Conservation (phyloP, 495 filamentous ascomycete species). For the Parachaetomium inaequale region DNA sequence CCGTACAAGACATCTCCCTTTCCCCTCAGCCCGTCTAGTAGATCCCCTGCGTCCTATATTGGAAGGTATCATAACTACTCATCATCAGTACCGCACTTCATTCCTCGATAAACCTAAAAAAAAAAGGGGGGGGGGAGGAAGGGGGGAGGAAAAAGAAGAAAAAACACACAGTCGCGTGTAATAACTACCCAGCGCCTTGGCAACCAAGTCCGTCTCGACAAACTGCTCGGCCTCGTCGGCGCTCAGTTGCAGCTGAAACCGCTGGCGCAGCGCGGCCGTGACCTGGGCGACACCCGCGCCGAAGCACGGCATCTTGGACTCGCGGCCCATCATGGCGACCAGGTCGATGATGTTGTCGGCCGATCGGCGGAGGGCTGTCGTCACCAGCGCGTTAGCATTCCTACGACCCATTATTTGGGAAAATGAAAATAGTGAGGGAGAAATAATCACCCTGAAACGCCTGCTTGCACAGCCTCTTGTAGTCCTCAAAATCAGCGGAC, state of each 20-base stretch:
- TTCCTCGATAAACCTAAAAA: conserved; percentile 2
- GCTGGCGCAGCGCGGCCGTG: conserved; percentile 56
- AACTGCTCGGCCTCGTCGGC: conserved; percentile 68
- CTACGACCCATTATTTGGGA: background rate
- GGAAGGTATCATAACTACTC: conserved; percentile 72
- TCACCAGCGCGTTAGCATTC: background rate
- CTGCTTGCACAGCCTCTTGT: conserved; percentile 67
- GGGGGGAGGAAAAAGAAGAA: background rate
- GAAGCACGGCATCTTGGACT: conserved; percentile 75
- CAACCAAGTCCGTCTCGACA: conserved; percentile 67
- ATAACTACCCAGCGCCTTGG: conserved; percentile 69
- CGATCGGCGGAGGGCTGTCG: conserved; percentile 58
- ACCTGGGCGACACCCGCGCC: conserved; percentile 59
- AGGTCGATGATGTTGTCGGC: conserved; percentile 70
- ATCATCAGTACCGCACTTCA: conserved; percentile 3
- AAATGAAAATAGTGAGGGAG: background rate
- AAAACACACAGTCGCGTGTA: conserved; percentile 65
- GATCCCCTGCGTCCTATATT: conserved; percentile 76
- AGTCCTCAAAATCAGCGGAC: conserved; percentile 59
- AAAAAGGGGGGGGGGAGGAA: background rate
- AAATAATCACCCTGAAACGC: conserved; percentile 62
- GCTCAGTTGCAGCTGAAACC: conserved; percentile 71
- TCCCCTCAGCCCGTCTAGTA: conserved; percentile 50
- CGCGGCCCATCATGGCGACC: conserved; percentile 70
- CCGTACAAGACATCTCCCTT: background rate